phyloP scores from a whole-genome alignment of 106 monocot species.

The Iris macrosiphon region DNA sequence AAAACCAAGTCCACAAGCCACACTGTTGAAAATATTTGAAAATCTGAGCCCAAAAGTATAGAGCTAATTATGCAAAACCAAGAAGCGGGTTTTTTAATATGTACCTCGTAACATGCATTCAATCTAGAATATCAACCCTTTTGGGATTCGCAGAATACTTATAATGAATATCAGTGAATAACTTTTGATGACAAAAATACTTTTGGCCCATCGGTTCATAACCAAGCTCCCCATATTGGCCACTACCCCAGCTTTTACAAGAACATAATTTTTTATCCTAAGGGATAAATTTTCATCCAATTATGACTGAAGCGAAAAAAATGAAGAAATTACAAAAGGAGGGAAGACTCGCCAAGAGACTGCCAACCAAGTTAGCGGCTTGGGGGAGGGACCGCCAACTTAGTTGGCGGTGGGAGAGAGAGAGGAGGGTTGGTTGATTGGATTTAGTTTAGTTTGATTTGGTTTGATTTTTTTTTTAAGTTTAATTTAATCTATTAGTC shows the following conservation, averaged over 20 bases:
- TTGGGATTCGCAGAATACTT: slow-evolving; percentile 95
- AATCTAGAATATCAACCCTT: slow-evolving; percentile 87
- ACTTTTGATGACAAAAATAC: no score
- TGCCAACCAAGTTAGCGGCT: no score
- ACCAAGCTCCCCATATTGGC: slow-evolving; percentile 86
- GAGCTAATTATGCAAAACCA: background rate
- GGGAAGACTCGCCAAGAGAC: no score
- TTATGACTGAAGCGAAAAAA: background rate
- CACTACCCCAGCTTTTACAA: slow-evolving; percentile 90
- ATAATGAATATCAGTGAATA: no score
- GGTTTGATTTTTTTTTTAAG: no score
- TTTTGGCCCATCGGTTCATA: slow-evolving; percentile 83
- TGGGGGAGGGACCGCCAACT: no score
- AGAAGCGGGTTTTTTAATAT: background rate
- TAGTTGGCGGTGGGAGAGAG: no score
- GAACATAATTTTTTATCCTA: no score
- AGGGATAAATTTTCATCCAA: no score
- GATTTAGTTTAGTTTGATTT: no score
- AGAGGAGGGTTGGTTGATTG: no score
- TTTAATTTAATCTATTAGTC: no score
- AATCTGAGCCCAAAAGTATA: background rate
- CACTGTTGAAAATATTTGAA: slow-evolving; percentile 32
- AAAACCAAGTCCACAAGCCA: slow-evolving; percentile 78
- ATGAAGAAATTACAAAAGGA: background rate
- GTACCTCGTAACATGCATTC: slow-evolving; percentile 85